Percentiles rank a stretch among this genome's conserved stretches.
Conservation (phyloP, 1,139 yeast species). For the Magnusiomyces suaveolens region DNA sequence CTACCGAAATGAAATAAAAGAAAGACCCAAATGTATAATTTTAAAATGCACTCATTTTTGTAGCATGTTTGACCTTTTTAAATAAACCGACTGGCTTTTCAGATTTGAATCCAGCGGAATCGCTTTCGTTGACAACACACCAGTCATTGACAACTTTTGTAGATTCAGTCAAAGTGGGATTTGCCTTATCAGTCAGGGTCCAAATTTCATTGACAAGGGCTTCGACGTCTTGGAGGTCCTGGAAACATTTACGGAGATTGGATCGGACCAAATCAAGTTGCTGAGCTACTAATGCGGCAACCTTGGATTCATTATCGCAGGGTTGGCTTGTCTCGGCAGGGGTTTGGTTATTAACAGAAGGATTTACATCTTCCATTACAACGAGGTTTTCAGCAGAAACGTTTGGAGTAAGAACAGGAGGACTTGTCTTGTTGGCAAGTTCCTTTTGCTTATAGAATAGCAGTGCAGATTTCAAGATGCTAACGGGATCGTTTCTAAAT, state of each 20-base stretch:
- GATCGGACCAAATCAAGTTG: constrained; percentile 1
- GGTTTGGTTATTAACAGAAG: background rate
- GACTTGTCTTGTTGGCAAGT: background rate
- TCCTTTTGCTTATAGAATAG: constrained; percentile 1
- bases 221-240: background rate
- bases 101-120: background rate
- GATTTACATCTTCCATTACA: background rate
- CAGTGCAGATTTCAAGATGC: background rate
- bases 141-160: background rate
- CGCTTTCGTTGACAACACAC: background rate
- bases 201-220: constrained; percentile 1
- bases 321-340: background rate
- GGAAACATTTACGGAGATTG: background rate
- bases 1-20: background rate
- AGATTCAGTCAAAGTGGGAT: background rate
- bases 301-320: background rate
- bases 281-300: background rate
- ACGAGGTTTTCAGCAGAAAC: background rate
- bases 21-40: background rate
- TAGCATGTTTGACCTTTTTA: background rate
- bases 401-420: background rate
- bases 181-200: background rate
- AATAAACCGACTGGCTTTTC: background rate
- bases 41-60: background rate
- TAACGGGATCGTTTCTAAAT: background rate